Base-by-base conservation (phyloP, 2,329 filamentous ascomycete species). In the Hirsutella thompsonii region DNA sequence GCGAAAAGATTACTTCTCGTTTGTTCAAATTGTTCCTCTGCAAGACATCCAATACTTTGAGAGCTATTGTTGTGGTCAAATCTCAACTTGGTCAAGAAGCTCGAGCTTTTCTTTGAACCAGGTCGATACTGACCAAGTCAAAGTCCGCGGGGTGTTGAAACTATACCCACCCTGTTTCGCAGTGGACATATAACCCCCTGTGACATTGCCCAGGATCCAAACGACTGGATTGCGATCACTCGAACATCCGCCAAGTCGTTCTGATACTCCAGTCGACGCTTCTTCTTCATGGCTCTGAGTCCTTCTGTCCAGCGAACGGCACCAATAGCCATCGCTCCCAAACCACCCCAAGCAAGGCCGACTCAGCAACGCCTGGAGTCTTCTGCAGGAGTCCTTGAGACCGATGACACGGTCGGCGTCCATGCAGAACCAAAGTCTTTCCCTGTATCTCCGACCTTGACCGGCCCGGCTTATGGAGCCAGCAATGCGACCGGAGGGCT, bases 381-480 rank as follows among this genome's bases (percentile, higher is more conserved):
- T 55, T 53, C 56, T 41, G 62, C 64, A 16, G 30, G 9, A 53
- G 63, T 63, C 50, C 61, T 69, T 49, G 69, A 76, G 48, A 61
- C 67, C 42, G 68, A 63, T 53, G 64, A 70, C 54, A 69, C 66
- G 53, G 68, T 68, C 51, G 62, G 69, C 47, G 68, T 69, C 49
- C 74, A 72, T 16, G 63, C 67, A 35, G 73, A 73, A 42, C 69
- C 68, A 20, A 58, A 57, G 63, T 55, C 55, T 52, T 56, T 57
- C 43, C 54, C 58, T 46, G 55, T 60, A 44, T 62, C 66, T 40
- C 64, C 67, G 44, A 52, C 62, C 43, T 64, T 72, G 42, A 74
- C 79, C 32, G 87, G 83, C 61, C 81, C 87, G 64, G 76, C 81
- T 44, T 92, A 86, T 60, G 72, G 80, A 47, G 72, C 74, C 59